Conservation (phyloP, 2,329 filamentous ascomycete species). For the Trichophyton rubrum region DNA sequence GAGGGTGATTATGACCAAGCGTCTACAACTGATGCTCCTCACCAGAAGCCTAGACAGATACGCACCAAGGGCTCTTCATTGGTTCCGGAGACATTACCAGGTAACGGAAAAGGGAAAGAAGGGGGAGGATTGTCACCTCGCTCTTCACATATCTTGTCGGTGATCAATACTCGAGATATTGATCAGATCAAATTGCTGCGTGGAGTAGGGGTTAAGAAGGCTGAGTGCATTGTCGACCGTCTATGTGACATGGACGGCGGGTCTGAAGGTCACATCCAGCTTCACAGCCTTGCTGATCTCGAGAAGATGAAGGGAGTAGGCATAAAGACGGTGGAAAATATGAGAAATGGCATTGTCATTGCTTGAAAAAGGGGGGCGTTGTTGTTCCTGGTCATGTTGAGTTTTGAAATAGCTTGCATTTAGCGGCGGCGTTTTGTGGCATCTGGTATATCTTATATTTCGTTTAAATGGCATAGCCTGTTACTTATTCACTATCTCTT, state of each 20-base stretch:
- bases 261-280: slow-evolving; percentile 15
- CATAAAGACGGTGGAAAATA: slow-evolving; percentile 35
- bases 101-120: not conserved
- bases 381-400: not conserved
- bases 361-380: not conserved
- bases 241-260: slow-evolving; percentile 31
- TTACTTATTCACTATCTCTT: not conserved
- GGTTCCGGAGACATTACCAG: slow-evolving; percentile 9
- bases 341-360: slow-evolving; percentile 31
- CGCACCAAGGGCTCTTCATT: not conserved
- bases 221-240: slow-evolving; percentile 37
- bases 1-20: not conserved
- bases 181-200: slow-evolving; percentile 35
- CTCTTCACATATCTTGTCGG: slow-evolving; percentile 31
- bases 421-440: not conserved
- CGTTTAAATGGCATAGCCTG: not conserved
- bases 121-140: slow-evolving; percentile 24
- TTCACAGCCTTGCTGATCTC: slow-evolving; percentile 30
- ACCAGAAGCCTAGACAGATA: not conserved
- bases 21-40: not conserved
- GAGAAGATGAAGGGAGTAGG: slow-evolving; percentile 35
- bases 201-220: slow-evolving; percentile 37
- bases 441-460: not conserved
- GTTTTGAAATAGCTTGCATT: not conserved
- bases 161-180: slow-evolving; percentile 36